Base-by-base conservation (phyloP, 345 rosid genomes). In the Fremontodendron californicum region DNA sequence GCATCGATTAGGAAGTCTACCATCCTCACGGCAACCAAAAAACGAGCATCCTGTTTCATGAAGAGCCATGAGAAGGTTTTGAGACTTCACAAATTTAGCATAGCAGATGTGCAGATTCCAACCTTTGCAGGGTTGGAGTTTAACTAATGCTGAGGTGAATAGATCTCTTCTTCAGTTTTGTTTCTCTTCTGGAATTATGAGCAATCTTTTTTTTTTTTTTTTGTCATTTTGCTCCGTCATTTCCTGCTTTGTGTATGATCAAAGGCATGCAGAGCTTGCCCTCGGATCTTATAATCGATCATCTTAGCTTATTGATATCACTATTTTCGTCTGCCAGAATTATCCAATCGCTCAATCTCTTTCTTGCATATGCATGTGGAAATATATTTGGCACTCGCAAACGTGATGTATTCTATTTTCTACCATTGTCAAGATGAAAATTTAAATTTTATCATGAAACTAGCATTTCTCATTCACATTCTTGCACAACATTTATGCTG, bases 181-280 rank as follows among this genome's bases (percentile, higher is more conserved):
- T 68, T 61, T 48, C 27, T 65, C 57, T 37, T 78, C 21, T 4
- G 75, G 77, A 74, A 74, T 57, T 39, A 72, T 31, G 75, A 74
- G 78, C 46, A 25, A 45, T 16, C n/a, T 37, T 35, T 43, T 27
- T 1, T 15, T 25, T 64, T 29, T 7, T 40, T 16, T 61, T 31
- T 49, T 43, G 39, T 77, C 55, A 16, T n/a, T 68, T 52, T 54
- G 42, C 73, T 57, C 69, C 1, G 55, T 49, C 40, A 18, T 80
- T 75, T 74, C 51, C 48, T 29, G 46, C 52, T 29, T 40, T 18
- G 78, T 40, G 4, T 57, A 40, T 71, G 54, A 68, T 8, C 37
- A 15, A 57, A 35, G 74, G 27, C n/a, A n/a, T n/a, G n/a, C 18
- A 25, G 49, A 63, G 67, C 67, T 29, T 11, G 37, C 18, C 21